phyloP scores from a whole-genome alignment of 495 filamentous ascomycete genomes.

The Aspergillus panamensis region DNA sequence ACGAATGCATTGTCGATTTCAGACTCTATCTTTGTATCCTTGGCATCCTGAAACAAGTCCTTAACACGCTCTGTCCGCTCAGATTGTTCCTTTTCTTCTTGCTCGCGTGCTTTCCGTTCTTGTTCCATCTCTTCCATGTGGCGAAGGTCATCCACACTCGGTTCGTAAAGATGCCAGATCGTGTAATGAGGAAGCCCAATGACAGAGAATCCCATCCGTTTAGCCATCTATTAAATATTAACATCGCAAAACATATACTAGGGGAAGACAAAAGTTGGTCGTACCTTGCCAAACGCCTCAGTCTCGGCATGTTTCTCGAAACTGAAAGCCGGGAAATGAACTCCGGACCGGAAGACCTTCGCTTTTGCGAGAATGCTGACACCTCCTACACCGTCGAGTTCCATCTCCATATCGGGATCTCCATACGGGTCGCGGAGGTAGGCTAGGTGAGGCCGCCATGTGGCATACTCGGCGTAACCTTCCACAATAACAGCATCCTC shows the following conservation, averaged over 20 bases:
- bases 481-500: constrained; percentile 99
- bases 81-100: constrained; percentile 66
- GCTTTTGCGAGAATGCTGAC: constrained; percentile 98
- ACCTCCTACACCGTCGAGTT: constrained; percentile 95
- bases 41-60: constrained; percentile 58
- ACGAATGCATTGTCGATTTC: constrained; percentile 78
- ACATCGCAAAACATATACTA: constrained; percentile 9
- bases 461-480: constrained; percentile 98
- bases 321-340: constrained; percentile 97
- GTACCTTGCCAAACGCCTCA: constrained; percentile 97
- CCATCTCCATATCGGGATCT: constrained; percentile 99
- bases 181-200: constrained; percentile 96
- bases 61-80: constrained; percentile 36
- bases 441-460: constrained; percentile 95
- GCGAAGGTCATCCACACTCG: constrained; percentile 90
- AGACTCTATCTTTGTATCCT: constrained; percentile 68
- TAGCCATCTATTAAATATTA: constrained; percentile 76
- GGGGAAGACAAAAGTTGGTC: background rate
- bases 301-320: constrained; percentile 99
- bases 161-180: constrained; percentile 99
- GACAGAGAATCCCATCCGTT: constrained; percentile 93
- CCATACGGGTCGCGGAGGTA: constrained; percentile 97
- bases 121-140: constrained; percentile 98
- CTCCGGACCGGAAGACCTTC: constrained; percentile 86
- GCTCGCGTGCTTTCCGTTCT: constrained; percentile 68